Percentiles rank a stretch among this genome's conserved stretches.
These are phyloP conservation scores for Coemansia sp. DNA, from an alignment of 192 early-diverging fungal genomes.

Conservation along the genomic window DNA sequence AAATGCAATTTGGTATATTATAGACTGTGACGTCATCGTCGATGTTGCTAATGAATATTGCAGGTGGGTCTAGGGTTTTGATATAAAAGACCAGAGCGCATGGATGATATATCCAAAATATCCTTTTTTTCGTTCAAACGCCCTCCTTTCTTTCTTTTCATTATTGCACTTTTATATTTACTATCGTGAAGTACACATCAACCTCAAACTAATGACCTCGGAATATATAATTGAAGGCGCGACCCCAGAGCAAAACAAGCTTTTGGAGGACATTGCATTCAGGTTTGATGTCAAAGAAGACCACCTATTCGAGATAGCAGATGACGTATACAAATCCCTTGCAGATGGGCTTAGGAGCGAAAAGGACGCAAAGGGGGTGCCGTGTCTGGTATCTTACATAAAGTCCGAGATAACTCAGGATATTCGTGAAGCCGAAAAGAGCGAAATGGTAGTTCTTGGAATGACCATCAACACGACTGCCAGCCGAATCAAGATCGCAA, in stretches of 20 bases:
- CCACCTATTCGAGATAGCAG: conserved; percentile 19
- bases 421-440: conserved; percentile 16
- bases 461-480: conserved; percentile 38
- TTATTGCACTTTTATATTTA: neutral
- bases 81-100: too few relatives aligned
- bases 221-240: conserved; percentile 27
- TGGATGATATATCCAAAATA: too few relatives aligned
- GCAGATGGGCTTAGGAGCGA: conserved; percentile 10
- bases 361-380: conserved; percentile 10
- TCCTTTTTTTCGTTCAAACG: too few relatives aligned
- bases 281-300: conserved; percentile 21
- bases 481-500: conserved; percentile 27
- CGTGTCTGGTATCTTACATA: conserved; percentile 29
- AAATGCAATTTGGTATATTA: neutral
- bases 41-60: too few relatives aligned
- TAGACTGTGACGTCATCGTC: too few relatives aligned
- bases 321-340: conserved; percentile 21
- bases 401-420: conserved; percentile 18
- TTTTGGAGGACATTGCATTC: conserved; percentile 19
- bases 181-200: too few relatives aligned
- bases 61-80: too few relatives aligned
- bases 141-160: too few relatives aligned
- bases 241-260: conserved; percentile 28
- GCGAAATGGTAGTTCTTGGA: conserved; percentile 7
- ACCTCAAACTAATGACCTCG: conserved; percentile 4